Evolutionary conservation across 441 rosid species (phyloP).

Genomic region (Syzygium syzygioides): DNA sequence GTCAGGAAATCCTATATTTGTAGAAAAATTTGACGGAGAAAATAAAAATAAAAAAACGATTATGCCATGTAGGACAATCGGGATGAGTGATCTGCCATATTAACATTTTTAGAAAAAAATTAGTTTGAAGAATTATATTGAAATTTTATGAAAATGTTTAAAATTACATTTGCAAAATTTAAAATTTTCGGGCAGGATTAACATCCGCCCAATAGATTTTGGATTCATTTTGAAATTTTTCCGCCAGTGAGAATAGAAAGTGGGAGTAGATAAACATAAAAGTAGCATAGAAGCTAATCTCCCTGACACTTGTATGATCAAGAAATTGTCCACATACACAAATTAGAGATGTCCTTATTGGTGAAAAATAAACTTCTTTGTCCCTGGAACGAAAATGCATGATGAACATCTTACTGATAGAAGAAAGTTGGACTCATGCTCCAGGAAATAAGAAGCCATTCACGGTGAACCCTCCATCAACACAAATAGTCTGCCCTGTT

Average conservation of each 20-base stretch:
- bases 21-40: too few species aligned
- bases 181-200: too few species aligned
- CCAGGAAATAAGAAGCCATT: conserved; percentile 10
- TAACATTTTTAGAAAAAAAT: too few species aligned
- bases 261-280: not conserved
- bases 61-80: too few species aligned
- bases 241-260: not conserved
- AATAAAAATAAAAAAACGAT: too few species aligned
- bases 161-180: too few species aligned
- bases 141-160: too few species aligned
- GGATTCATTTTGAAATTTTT: too few species aligned
- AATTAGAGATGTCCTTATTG: not conserved
- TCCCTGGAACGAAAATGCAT: not conserved
- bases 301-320: not conserved
- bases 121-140: too few species aligned
- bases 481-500: conserved; percentile 25
- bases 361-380: not conserved
- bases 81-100: too few species aligned
- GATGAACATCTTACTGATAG: not conserved
- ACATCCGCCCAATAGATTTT: too few species aligned
- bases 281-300: not conserved
- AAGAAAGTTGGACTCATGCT: not conserved
- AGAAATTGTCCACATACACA: not conserved
- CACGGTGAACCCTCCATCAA: conserved; percentile 27
- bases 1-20: too few species aligned